Base-by-base conservation (phyloP, 495 filamentous ascomycete genomes). In the Xylaria acuta region DNA sequence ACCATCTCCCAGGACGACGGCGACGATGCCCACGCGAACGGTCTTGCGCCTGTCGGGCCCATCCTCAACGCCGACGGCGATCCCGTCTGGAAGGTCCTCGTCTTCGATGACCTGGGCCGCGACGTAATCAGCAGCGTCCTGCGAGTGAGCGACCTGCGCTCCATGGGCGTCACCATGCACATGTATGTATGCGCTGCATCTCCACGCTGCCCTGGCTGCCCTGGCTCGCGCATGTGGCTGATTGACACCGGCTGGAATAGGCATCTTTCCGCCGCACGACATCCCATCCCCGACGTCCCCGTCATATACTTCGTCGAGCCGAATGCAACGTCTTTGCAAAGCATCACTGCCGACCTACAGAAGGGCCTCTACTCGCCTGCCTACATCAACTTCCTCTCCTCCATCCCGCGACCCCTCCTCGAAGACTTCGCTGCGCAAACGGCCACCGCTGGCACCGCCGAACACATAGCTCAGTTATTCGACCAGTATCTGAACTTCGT, bases 401-500 rank as follows among this genome's bases (percentile, higher is more conserved):
- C 97, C 41, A 92, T 99, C 73, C 94, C 96, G 2, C 88, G 97
- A 63, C 92, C 94, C 18, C 86, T 99, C 32, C 90, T 99, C 64
- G 97, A 99, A 85, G 95, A 98, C 73, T 98, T 98, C 79, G 97
- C 95, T 9, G 87, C 91, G 22, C 90, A 97, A 78, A 95, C 96
- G 45, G 97, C 93, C 1, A 82, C 92, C 27, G 90, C 92, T 25
- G 92, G 90, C 16, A 96, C 94, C 3, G 89, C 94, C 3, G 95
- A 98, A 74, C 90, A 91, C 73, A 92, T 99, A 65, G 89, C 94
- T 20, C 95, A 97, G 76, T 90, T 99, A 43, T 99, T 91, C 76
- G 97, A 99, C 79, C 97, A 99, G 78, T 98, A 98, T 72, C 87
- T 99, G 49, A 99, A 99, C 78, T 99, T 98, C 79, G 92, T 98